Conservation (phyloP, 75 land plant genomes). For the Chamaecyparis obtusa region DNA sequence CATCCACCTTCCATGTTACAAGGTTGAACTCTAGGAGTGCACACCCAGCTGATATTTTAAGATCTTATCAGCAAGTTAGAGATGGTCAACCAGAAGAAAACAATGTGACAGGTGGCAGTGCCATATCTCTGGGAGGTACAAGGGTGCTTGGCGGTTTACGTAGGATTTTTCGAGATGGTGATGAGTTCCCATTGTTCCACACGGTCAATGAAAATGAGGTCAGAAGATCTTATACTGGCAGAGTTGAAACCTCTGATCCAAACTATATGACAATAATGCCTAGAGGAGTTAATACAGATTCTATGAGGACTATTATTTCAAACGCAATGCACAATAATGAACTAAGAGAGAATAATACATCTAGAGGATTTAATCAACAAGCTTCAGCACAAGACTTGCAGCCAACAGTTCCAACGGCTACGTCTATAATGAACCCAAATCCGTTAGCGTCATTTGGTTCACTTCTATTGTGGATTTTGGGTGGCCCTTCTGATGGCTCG, state of each 20-base stretch:
- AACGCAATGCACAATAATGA: constrained; percentile 10
- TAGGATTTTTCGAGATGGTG: neutral
- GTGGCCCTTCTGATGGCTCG: constrained; percentile 60
- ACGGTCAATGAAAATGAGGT: neutral
- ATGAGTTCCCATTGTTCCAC: neutral
- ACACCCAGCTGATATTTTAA: constrained; percentile 12
- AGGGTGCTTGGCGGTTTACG: neutral
- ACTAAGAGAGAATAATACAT: neutral
- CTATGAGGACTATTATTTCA: neutral
- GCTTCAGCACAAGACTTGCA: constrained; percentile 16
- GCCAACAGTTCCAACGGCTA: constrained; percentile 21
- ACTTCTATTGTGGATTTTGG: constrained; percentile 63
- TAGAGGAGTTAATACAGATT: constrained; percentile 11
- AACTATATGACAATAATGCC: neutral
- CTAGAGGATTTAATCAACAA: constrained; percentile 9
- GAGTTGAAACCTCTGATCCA: neutral
- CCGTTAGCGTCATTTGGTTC: constrained; percentile 53
- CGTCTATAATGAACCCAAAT: constrained; percentile 17
- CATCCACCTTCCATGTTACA: constrained; percentile 85
- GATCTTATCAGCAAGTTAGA: constrained; percentile 13
- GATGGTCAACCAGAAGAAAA: constrained; percentile 17
- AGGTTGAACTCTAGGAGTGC: constrained; percentile 48
- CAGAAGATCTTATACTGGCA: neutral
- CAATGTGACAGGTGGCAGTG: constrained; percentile 12
- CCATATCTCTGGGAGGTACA: constrained; percentile 4